Evolutionary conservation across 1,284 basidiomycete genomes (phyloP), one percentile per base, ranked within the genome.

Genomic region (Meira nashicola): DNA sequence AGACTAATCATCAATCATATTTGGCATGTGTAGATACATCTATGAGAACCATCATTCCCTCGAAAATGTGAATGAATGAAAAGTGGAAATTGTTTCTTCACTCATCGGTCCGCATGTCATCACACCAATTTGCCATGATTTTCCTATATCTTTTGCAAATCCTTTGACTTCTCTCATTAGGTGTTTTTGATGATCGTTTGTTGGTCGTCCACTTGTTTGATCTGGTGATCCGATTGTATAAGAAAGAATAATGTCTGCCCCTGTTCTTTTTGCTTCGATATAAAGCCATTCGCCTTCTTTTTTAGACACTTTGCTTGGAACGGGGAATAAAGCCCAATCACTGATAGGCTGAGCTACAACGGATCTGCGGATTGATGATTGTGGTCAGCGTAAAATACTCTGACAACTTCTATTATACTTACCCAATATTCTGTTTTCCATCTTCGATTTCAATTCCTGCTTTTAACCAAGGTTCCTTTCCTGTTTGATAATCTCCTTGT

Each of bases 31-130:
- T n/a, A n/a, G n/a, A n/a, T n/a, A 4, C 28, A 33, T 33, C 28
- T 4, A 33, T 33, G 8, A 3, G 8, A 33, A 4, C 28, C 28
- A 33, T 33, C 28, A 33, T 8, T 33, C 28, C 28, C 8, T 33
- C 3, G 28, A 33, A 33, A 33, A 33, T 33, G 28, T 4, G 28
- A 33, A 33, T 33, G 28, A 33, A 33, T 8, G 28, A 8, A 33
- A 33, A 33, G 28, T 33, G 28, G 28, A 33, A 33, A 15, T 15
- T 8, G 50, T 53, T 14, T n/a, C 15, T 14, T 53, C 50, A 41
- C 50, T 53, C 28, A 39, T n/a, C 2, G 50, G 50, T 38, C 50
- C 50, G 38, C 50, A 53, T 15, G 37, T 33, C 50, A 53, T 53
- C 21, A 53, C 38, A 25, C 50, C 50, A 2, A 53, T 39, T 17